Evolutionary conservation across 148 eudicot genomes (phyloP).

Genomic region (Amaranthus hypochondriacus): DNA sequence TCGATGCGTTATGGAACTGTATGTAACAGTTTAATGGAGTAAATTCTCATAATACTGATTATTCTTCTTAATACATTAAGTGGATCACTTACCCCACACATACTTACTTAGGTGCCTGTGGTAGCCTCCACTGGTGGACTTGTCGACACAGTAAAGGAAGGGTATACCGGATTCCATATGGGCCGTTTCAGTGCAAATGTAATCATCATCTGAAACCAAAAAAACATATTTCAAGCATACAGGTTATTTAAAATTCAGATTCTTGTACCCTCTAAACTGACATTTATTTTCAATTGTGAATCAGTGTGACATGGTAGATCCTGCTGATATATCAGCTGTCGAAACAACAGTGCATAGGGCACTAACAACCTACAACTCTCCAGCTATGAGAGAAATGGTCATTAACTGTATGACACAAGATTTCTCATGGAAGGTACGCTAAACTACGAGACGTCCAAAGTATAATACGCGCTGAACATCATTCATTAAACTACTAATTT

Average conservation of each 20-base stretch:
- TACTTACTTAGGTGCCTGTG: slow-evolving; percentile 29
- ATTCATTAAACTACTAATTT: background rate
- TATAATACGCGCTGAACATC: background rate
- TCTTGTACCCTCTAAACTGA: background rate
- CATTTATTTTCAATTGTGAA: background rate
- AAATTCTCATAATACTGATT: background rate
- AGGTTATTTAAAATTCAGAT: background rate
- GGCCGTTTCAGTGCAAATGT: slow-evolving; percentile 41
- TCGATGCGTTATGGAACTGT: slow-evolving; percentile 92
- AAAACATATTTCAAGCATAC: background rate
- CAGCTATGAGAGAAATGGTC: slow-evolving; percentile 28
- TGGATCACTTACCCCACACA: background rate
- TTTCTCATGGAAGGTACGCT: slow-evolving; percentile 32
- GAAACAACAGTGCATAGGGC: slow-evolving; percentile 31
- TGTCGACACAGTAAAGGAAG: slow-evolving; percentile 40
- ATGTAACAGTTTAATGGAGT: slow-evolving; percentile 27
- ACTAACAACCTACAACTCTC: slow-evolving; percentile 22
- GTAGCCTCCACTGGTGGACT: slow-evolving; percentile 50
- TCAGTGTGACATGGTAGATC: slow-evolving; percentile 30
- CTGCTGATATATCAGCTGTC: slow-evolving; percentile 30
- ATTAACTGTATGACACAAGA: slow-evolving; percentile 42
- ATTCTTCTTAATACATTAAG: background rate
- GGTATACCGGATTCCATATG: slow-evolving; percentile 41
- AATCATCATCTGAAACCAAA: background rate
- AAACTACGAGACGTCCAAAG: background rate